These are phyloP conservation scores for Decorospora gaudefroyi DNA, from an alignment of 2,329 filamentous ascomycete species.

Conservation along the genomic window DNA sequence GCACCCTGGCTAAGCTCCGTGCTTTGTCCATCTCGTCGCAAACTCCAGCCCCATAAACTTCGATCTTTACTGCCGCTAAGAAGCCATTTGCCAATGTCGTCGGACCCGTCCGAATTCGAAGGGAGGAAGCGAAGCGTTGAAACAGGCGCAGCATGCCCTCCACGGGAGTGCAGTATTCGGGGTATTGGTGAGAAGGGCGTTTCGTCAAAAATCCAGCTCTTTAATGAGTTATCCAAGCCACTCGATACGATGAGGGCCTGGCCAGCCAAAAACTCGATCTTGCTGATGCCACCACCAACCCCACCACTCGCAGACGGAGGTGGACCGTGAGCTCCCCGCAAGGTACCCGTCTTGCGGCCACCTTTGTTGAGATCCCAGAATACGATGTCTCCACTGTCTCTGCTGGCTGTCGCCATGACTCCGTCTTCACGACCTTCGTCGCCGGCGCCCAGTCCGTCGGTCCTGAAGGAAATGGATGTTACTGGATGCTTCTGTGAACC, in stretches of 20 bases:
- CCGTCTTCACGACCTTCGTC: conserved; percentile 81
- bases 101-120: conserved; percentile 84
- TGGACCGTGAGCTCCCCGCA: conserved; percentile 86
- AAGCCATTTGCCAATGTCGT: conserved; percentile 89
- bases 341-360: conserved; percentile 80
- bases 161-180: conserved; percentile 80
- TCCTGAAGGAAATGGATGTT: conserved; percentile 85
- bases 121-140: conserved; percentile 84
- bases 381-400: conserved; percentile 80
- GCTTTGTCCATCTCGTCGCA: conserved; percentile 92
- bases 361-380: conserved; percentile 96
- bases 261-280: conserved; percentile 83
- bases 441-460: conserved; percentile 84
- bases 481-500: conserved; percentile 66
- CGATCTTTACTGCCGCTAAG: conserved; percentile 86
- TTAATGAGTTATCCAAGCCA: conserved; percentile 89
- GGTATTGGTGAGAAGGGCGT: conserved; percentile 86
- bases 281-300: conserved; percentile 77
- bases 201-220: conserved; percentile 96
- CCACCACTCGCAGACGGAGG: conserved; percentile 60
- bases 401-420: conserved; percentile 90
- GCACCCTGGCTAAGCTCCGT: conserved; percentile 90
- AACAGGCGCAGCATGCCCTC: conserved; percentile 86
- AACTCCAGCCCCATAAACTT: conserved; percentile 94
- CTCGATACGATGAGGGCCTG: conserved; percentile 90